Evolutionary conservation across 106 monocot genomes (phyloP), one percentile per base, ranked within the genome.

Genomic region (Cymbidium sinense): DNA sequence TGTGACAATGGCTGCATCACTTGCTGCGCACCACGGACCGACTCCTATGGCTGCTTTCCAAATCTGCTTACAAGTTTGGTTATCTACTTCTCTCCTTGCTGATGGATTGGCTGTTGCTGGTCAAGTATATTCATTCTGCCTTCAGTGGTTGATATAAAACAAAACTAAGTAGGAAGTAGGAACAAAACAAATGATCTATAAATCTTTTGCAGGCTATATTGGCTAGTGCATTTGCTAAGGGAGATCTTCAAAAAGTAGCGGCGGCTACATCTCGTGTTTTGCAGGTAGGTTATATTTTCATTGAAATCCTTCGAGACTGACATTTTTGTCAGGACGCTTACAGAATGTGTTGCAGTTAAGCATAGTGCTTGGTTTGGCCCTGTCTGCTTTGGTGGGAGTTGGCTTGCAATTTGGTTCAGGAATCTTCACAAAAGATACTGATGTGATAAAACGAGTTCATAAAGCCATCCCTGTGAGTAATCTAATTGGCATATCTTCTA

Each of bases 61-160:
- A 77, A 86, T 96, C 10, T 90, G 88, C 72, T 74, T 93, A 79
- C 95, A 96, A 70, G 77, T 96, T 43, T 96, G 95, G 95, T 47
- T 96, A 73, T 71, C 95, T 8, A 93, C 95, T 37, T 96, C 95
- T 75, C 91, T 96, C 54, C 82, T 96, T 50, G 90, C 95, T 52
- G 95, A 96, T 83, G 95, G 95, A 55, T 79, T 96, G 50, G 95
- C 95, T 58, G 95, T 96, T 65, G 95, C 95, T 29, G 95, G 90
- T 29, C 95, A 96, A 93, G 95, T 95, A 17, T 10, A 30, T 34
- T 76, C 43, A 20, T 58, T 1, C 33, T 39, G 20, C 62, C 67
- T 70, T 29, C 2, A 43, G 44, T 74, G 21, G 44, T 2, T 3
- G 28, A 28, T 64, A 64, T 64, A 51, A 51, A 51, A 51, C 51